Evolutionary conservation across 768 basidiomycete genomes (phyloP).

Genomic region (Boletus vinaceobasis): DNA sequence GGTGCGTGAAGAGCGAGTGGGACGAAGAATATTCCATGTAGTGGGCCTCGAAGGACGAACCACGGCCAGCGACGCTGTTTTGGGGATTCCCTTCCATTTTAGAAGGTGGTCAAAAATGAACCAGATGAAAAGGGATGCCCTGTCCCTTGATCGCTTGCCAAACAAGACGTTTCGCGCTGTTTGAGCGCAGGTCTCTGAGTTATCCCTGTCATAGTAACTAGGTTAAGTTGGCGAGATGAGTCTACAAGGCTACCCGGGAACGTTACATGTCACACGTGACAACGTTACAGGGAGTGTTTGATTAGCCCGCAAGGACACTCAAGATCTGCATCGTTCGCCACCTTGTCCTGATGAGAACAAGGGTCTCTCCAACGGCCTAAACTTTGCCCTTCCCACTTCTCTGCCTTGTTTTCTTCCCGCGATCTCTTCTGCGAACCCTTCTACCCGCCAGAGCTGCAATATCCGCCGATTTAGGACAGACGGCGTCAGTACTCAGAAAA

Average conservation of each 20-base stretch:
- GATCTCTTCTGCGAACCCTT: slow-evolving; percentile 4
- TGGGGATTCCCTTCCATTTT: slow-evolving; percentile 30
- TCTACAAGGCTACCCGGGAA: neutral
- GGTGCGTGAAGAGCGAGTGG: slow-evolving; percentile 13
- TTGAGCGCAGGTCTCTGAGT: slow-evolving; percentile 21
- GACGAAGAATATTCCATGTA: slow-evolving; percentile 18
- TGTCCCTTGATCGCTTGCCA: slow-evolving; percentile 33
- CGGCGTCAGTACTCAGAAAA: slow-evolving; percentile 6
- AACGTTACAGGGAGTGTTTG: slow-evolving; percentile 10
- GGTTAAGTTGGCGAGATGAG: slow-evolving; percentile 3
- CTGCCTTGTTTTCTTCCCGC: neutral
- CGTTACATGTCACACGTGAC: slow-evolving; percentile 18
- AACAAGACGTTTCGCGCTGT: slow-evolving; percentile 19
- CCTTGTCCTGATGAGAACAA: neutral
- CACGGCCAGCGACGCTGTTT: slow-evolving; percentile 11
- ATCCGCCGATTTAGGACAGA: slow-evolving; percentile 14
- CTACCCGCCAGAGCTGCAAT: slow-evolving; percentile 5
- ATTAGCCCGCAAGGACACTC: slow-evolving; percentile 4
- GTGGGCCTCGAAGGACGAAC: slow-evolving; percentile 10
- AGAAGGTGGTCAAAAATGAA: slow-evolving; percentile 27
- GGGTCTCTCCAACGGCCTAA: neutral
- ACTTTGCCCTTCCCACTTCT: slow-evolving; percentile 7
- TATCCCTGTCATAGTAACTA: slow-evolving; percentile 3
- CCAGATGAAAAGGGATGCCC: slow-evolving; percentile 27
- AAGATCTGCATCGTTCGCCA: no score